A percentile compares a stretch with the other conserved stretches of the same genome.
phyloP scores from a whole-genome alignment of 2,329 filamentous ascomycete species.

The Fusarium sp. region DNA sequence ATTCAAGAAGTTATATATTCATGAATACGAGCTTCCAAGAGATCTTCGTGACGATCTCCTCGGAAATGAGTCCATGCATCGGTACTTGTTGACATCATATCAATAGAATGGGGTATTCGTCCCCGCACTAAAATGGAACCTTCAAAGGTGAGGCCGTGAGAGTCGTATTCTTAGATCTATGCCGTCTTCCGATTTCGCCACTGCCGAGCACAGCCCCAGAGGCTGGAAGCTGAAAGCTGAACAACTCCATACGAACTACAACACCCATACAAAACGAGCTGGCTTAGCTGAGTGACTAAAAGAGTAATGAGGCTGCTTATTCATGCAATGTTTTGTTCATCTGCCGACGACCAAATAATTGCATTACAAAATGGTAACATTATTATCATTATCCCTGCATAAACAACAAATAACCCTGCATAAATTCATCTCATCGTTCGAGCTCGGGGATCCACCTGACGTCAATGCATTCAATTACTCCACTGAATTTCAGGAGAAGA shows the following conservation, averaged over 20 bases:
- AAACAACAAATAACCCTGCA: neutral
- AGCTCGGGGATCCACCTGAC: slow-evolving; percentile 10
- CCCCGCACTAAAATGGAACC: neutral
- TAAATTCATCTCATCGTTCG: neutral
- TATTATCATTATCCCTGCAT: neutral
- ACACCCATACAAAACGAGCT: neutral
- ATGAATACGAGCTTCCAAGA: slow-evolving; percentile 15
- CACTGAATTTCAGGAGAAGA: slow-evolving; percentile 1
- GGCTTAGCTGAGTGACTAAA: neutral
- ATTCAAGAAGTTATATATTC: slow-evolving; percentile 15
- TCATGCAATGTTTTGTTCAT: neutral
- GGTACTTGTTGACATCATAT: slow-evolving; percentile 38
- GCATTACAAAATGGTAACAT: neutral
- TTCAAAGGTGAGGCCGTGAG: no score
- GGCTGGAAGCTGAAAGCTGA: neutral
- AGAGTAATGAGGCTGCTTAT: neutral
- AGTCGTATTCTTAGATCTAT: neutral
- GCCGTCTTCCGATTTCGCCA: neutral
- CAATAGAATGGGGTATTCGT: neutral
- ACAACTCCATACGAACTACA: neutral
- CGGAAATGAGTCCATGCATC: slow-evolving; percentile 17
- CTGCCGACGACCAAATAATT: neutral
- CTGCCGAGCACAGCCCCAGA: neutral
- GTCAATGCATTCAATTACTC: neutral
- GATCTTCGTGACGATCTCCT: slow-evolving; percentile 31